These are phyloP conservation scores for Solanum chmielewskii DNA, from an alignment of 257 asterid species.

Conservation along the genomic window DNA sequence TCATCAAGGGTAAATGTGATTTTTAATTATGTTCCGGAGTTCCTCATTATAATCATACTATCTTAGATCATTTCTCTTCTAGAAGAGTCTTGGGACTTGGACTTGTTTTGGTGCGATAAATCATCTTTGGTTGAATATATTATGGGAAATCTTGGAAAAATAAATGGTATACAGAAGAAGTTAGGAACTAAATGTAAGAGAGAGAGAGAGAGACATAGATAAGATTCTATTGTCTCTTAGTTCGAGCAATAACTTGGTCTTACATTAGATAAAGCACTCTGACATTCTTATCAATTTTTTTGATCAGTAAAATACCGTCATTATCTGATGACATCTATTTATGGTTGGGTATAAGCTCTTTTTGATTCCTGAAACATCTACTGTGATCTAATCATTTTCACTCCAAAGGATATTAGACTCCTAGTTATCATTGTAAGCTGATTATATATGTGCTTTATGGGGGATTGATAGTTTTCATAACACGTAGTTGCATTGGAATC, in stretches of 20 bases:
- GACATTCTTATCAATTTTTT: neutral
- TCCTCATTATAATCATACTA: neutral
- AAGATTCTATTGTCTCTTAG: neutral
- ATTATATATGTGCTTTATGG: neutral
- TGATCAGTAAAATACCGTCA: neutral
- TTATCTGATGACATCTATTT: neutral
- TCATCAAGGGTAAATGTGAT: slow-evolving; percentile 53
- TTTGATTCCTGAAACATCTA: neutral
- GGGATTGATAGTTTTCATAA: neutral
- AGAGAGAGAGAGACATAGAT: neutral
- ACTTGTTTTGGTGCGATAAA: neutral
- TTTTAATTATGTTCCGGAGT: neutral
- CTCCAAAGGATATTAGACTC: neutral
- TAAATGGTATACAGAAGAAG: neutral
- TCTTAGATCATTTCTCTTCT: neutral
- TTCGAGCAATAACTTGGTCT: neutral
- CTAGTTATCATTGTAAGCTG: neutral
- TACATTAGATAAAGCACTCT: neutral
- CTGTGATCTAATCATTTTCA: neutral
- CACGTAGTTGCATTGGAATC: neutral
- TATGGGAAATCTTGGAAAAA: neutral
- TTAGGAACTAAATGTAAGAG: neutral
- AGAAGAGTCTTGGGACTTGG: neutral
- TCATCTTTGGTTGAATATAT: neutral
- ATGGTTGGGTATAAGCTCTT: neutral